A percentile compares a stretch with the other conserved stretches of the same genome.
Conservation (phyloP, 345 rosid genomes). For the Kandelia obovata region DNA sequence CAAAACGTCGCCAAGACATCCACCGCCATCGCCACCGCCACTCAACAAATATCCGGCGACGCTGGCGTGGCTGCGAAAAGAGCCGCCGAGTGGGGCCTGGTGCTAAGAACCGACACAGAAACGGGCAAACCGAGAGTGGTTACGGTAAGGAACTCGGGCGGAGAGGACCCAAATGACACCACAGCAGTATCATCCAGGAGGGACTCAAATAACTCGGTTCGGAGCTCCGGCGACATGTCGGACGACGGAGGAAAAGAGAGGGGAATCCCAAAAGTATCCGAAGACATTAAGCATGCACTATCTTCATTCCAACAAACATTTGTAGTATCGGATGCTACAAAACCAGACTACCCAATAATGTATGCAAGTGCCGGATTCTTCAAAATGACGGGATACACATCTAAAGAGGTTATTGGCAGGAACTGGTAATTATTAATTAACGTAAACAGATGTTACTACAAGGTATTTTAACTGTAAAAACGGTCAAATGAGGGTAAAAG, state of each 20-base stretch:
- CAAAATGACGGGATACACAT: slow-evolving; percentile 92
- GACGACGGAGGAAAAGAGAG: slow-evolving; percentile 38
- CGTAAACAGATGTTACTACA: not conserved
- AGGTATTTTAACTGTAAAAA: slow-evolving; percentile 13
- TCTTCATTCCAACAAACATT: slow-evolving; percentile 93
- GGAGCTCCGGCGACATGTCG: slow-evolving; percentile 67
- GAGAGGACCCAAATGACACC: slow-evolving; percentile 42
- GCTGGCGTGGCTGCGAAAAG: slow-evolving; percentile 65
- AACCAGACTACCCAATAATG: slow-evolving; percentile 81
- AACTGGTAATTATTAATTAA: slow-evolving; percentile 52
- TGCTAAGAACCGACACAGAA: slow-evolving; percentile 65
- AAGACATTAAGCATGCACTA: slow-evolving; percentile 69
- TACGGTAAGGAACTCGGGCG: slow-evolving; percentile 70
- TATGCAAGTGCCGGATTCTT: slow-evolving; percentile 99
- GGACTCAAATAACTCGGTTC: slow-evolving; percentile 62
- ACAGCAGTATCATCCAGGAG: slow-evolving; percentile 48
- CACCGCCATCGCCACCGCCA: not conserved
- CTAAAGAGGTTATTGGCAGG: slow-evolving; percentile 90
- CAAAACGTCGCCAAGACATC: slow-evolving; percentile 2
- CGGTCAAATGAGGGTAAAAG: slow-evolving; percentile 5
- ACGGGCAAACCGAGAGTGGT: slow-evolving; percentile 88
- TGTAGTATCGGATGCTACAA: slow-evolving; percentile 92
- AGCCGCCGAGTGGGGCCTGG: slow-evolving; percentile 99
- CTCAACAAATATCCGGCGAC: slow-evolving; percentile 34
- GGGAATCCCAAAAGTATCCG: slow-evolving; percentile 72